Base-by-base conservation (phyloP, 2,329 filamentous ascomycete species). In the Hawksworthiomyces lignivorus region DNA sequence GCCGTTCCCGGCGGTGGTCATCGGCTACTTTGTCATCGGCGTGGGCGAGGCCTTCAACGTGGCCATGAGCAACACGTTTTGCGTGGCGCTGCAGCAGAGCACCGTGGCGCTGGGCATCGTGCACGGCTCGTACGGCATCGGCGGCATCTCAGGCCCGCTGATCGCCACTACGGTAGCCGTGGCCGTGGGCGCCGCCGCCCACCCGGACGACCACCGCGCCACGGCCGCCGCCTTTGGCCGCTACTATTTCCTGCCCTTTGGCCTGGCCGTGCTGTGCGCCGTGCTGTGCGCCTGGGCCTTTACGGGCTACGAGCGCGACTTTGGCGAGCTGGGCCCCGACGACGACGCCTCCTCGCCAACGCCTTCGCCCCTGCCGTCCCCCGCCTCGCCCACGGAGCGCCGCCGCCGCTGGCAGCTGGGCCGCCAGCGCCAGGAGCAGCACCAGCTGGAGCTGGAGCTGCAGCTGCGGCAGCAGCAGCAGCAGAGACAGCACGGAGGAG, bases 81-180 rank as follows among this genome's bases (percentile, higher is more conserved):
- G 52, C 29, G 45, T 43, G 29, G 46, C 45, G 24, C 45, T 54
- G 28, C 65, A 65, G 4, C 69, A 73, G 45, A 64, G 66, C 26
- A 80, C 75, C 0, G 62, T 70, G 12, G 65, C 72, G 46, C 63
- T 82, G 1, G 83, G 84, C 12, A 54, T 72, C 18, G 67, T 82
- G 45, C 83, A 88, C 56, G 84, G 82, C 6, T 70, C 67, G 33
- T 87, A 80, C 53, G 82, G 81, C 7, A 50, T 84, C 30, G 81
- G 80, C 29, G 81, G 77, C 33, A 79, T 73, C 11, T 54, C 79
- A 17, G 84, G 79, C 0, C 86, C 87, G 0, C 68, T 94, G 7
- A 74, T 87, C 12, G 86, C 86, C 2, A 94, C 86, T 0, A 71
- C 78, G 0, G 70, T 94, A 52, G 81, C 81, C 2, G 80, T 82